Evolutionary conservation across 2,329 filamentous ascomycete genomes (phyloP), one percentile per base, ranked within the genome.

Genomic region (Cladobotryum mycophilum): DNA sequence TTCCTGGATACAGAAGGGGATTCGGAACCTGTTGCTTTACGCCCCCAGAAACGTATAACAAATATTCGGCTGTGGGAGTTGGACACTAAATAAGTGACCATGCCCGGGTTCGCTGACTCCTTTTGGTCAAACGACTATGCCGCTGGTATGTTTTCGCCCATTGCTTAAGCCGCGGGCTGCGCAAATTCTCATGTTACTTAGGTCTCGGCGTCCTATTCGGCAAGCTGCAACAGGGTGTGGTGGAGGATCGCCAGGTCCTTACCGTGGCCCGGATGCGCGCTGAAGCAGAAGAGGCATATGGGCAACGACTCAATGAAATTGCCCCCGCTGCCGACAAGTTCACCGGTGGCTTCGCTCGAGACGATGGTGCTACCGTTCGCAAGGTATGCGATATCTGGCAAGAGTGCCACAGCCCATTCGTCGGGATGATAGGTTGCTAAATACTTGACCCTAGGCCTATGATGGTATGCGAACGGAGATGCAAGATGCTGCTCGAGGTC

Each of bases 121-220:
- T 97, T 99, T 75, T 99, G 93, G 93, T 96, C 93, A 55, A 82
- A 83, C 67, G 93, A 99, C 79, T 97, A 97, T 78, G 92, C 92
- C 67, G 90, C 88, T 76, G 91, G 87, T 88, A 74, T 68, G 79
- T 64, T 22, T 12, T 9, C 33, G 43, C 35, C 22, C 20, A 14
- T 38, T 17, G 18, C 18, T 13, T 17, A 17, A 6, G 30, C 30
- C 18, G 4, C n/a, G 15, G 4, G 13, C 17, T 25, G 14, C 44
- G 18, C 20, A 20, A 36, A 44, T 54, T 60, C 38, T 61, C 50
- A 41, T 17, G 37, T 34, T 53, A 49, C 56, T 53, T 48, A 85
- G 84, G 93, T 56, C 81, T 99, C 58, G 91, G 92, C 49, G 90
- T 97, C 57, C 81, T 99, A 58, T 99, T 97, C 65, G 84, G 84